Base-by-base conservation (phyloP, 257 asterid genomes). In the Ehretia macrophylla region DNA sequence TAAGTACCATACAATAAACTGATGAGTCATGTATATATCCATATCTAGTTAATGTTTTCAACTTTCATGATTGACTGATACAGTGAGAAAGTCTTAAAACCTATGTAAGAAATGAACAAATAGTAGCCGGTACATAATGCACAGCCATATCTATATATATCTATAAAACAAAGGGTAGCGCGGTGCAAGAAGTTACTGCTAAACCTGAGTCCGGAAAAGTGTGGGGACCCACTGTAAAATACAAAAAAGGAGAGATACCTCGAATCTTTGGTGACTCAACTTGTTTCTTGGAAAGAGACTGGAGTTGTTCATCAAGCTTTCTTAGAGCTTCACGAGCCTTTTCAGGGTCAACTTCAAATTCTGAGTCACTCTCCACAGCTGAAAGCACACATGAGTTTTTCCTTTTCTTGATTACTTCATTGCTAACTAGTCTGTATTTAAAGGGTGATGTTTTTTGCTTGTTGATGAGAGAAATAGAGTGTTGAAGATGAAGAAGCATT, bases 321-420 rank as follows among this genome's bases (percentile, higher is more conserved):
- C 77, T 77, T 63, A 88, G 68, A 56, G 95, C 94, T 73, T 83
- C 91, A 46, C 91, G 97, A 39, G 97, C 97, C 75, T 82, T 77
- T 6, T 78, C 91, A 9, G 70, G 68, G 68, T 88, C 94, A 13
- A 82, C 72, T 70, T 83, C 88, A 23, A 71, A 83, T n/a, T 82
- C 90, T 1, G 95, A 79, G n/a, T 84, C 94, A 53, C 64, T 76
- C 16, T 80, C 85, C 67, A 66, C 66, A 3, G 78, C 86, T 57
- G 39, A 5, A 51, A 50, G 40, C 39, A 54, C 17, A 56, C 13
- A 50, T 51, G 20, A 23, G 5, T 61, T 62, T 38, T 56, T 54
- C 21, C 35, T 62, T 46, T 32, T 69, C 27, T 59, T 54, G 11
- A 38, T 51, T 68, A 59, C 11, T 19, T 50, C 48, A 55, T 57